Percentiles rank a stretch among this genome's conserved stretches.
Evolutionary conservation across 108 stramenopile genomes (phyloP).

Genomic region (Skeletonema marinoi): DNA sequence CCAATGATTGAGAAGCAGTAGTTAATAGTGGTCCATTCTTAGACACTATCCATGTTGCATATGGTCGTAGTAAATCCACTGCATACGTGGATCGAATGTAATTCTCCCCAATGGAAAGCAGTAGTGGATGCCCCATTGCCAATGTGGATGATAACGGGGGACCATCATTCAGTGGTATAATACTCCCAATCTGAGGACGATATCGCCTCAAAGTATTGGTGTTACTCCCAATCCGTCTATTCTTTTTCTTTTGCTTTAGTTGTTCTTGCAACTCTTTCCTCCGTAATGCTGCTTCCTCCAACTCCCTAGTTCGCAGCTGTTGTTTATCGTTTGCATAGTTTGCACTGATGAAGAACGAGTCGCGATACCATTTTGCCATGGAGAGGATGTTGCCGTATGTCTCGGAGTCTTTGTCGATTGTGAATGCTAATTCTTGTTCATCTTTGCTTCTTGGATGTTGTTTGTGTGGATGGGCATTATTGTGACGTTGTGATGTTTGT

Average conservation of each 20-base stretch:
- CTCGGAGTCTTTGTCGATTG: slow-evolving; percentile 34
- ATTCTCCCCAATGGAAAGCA: slow-evolving; percentile 20
- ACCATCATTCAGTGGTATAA: background rate
- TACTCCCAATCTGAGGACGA: background rate
- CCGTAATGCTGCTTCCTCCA: background rate
- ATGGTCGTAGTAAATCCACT: slow-evolving; percentile 33
- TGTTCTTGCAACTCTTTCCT: background rate
- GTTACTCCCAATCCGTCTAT: slow-evolving; percentile 2
- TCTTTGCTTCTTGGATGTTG: background rate
- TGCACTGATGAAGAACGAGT: slow-evolving; percentile 27
- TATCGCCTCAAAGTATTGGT: slow-evolving; percentile 1
- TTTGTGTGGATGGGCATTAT: no score
- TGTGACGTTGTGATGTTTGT: slow-evolving; percentile 1
- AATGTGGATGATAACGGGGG: slow-evolving; percentile 20
- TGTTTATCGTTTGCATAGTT: slow-evolving; percentile 23
- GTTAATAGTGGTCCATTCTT: slow-evolving; percentile 32
- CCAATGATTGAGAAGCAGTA: slow-evolving; percentile 28
- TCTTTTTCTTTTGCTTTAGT: background rate
- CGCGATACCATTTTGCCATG: slow-evolving; percentile 41
- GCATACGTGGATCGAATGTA: slow-evolving; percentile 29
- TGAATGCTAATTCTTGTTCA: slow-evolving; percentile 38
- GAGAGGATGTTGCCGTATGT: slow-evolving; percentile 34
- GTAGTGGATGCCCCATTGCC: slow-evolving; percentile 29
- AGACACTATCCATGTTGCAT: slow-evolving; percentile 33
- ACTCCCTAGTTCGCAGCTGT: background rate